Conservation (phyloP, 257 asterid genomes). For the Forsythia suspensa region DNA sequence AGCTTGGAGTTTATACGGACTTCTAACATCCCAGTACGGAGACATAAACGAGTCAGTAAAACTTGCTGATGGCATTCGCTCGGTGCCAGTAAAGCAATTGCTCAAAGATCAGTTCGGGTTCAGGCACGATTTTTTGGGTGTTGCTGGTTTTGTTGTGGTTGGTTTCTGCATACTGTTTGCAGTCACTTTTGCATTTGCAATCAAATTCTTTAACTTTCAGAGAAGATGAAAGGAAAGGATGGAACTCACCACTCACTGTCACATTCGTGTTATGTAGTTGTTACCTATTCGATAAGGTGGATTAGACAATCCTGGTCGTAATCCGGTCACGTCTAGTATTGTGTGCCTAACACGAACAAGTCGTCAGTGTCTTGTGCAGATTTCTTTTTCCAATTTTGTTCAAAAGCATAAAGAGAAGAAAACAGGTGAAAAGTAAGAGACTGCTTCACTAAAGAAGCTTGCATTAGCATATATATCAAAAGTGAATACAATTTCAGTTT, state of each 20-base stretch:
- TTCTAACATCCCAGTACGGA: conserved; percentile 79
- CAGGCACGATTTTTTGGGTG: conserved; percentile 63
- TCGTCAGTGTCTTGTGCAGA: not conserved
- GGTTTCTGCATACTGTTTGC: conserved; percentile 66
- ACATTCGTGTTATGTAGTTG: not conserved
- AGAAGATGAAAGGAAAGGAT: conserved; percentile 42
- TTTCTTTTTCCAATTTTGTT: conserved; percentile 9
- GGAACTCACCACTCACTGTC: not conserved
- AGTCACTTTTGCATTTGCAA: conserved; percentile 68
- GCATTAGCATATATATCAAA: no score
- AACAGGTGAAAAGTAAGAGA: no score
- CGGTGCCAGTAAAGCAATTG: conserved; percentile 53
- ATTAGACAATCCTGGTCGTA: not conserved
- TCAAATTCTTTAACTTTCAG: conserved; percentile 75
- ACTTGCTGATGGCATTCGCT: conserved; percentile 55
- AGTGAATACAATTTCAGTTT: no score
- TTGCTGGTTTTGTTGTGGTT: conserved; percentile 59
- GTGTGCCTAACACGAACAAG: no score
- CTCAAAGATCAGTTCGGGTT: conserved; percentile 64
- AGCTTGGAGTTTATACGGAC: conserved; percentile 88
- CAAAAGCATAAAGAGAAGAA: conserved; percentile 5
- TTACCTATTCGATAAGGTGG: not conserved
- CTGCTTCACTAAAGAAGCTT: no score
- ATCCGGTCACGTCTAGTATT: not conserved
- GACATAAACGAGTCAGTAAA: conserved; percentile 45